A percentile compares a stretch with the other conserved stretches of the same genome.
phyloP scores from a whole-genome alignment of 2,329 filamentous ascomycete genomes.

The Cladosporium cucumerinum region DNA sequence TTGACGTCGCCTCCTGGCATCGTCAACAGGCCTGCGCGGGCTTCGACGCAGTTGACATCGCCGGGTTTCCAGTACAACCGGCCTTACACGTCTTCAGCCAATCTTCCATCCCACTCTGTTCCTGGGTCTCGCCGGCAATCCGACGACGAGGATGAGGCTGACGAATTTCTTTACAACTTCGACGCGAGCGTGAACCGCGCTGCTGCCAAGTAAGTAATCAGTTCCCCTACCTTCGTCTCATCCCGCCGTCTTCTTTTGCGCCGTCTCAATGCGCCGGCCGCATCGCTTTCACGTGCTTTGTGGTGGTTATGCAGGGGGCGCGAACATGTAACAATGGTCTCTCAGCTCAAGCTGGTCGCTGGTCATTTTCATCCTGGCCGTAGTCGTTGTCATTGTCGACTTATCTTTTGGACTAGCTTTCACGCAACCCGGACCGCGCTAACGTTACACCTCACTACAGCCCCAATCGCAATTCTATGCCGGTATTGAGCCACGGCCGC shows the following conservation, averaged over 20 bases:
- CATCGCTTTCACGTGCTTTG: neutral
- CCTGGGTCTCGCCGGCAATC: conserved; percentile 86
- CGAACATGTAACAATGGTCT: neutral
- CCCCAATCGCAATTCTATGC: conserved; percentile 90
- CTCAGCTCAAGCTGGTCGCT: neutral
- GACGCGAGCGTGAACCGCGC: conserved; percentile 68
- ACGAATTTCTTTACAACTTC: conserved; percentile 53
- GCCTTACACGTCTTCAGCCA: conserved; percentile 50
- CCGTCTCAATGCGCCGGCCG: neutral
- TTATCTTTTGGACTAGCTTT: neutral
- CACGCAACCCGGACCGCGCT: neutral
- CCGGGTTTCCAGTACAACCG: conserved; percentile 66
- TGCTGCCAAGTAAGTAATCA: conserved; percentile 69
- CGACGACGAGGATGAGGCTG: conserved; percentile 80
- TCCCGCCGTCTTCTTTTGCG: neutral
- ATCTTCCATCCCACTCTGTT: conserved; percentile 77
- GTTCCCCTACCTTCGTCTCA: conserved; percentile 7
- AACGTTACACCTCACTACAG: conserved; percentile 43
- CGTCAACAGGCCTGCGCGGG: conserved; percentile 52
- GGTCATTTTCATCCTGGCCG: neutral
- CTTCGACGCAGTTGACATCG: conserved; percentile 11
- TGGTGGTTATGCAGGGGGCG: neutral
- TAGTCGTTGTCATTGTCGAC: neutral
- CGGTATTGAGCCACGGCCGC: conserved; percentile 69
- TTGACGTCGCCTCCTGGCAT: conserved; percentile 68